A percentile compares a stretch with the other conserved stretches of the same genome.
phyloP scores from a whole-genome alignment of 768 basidiomycete genomes.

The Mycena leptocephala region DNA sequence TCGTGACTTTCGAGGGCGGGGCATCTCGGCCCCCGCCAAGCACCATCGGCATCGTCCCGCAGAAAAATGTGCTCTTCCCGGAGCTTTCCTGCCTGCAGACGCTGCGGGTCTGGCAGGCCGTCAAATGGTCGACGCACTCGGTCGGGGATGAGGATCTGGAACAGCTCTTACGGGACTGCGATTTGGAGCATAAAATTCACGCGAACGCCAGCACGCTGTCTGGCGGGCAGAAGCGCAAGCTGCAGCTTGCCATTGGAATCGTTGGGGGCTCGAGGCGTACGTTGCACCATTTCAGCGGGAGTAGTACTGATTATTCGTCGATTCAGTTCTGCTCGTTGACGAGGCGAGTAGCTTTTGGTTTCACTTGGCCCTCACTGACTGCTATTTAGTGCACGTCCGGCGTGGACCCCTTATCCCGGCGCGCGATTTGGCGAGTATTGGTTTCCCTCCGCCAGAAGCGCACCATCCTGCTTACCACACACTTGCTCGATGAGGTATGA shows the following conservation, averaged over 20 bases:
- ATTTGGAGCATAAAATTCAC: slow-evolving; percentile 78
- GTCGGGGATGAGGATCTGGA: slow-evolving; percentile 70
- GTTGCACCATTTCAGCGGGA: slow-evolving; percentile 11
- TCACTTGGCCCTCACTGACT: background rate
- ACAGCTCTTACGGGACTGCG: slow-evolving; percentile 79
- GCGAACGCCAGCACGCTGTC: slow-evolving; percentile 77
- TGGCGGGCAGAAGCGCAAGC: too few relatives aligned
- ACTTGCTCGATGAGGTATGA: too few relatives aligned
- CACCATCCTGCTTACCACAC: too few relatives aligned
- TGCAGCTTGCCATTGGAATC: too few relatives aligned
- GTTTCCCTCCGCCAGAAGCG: too few relatives aligned
- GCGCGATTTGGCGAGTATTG: too few relatives aligned
- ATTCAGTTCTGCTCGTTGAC: background rate
- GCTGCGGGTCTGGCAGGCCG: slow-evolving; percentile 78
- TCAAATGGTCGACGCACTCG: slow-evolving; percentile 71
- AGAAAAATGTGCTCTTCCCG: slow-evolving; percentile 84
- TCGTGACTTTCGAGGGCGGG: slow-evolving; percentile 70
- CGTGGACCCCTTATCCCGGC: too few relatives aligned
- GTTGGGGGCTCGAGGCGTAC: slow-evolving; percentile 89
- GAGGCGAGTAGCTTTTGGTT: background rate
- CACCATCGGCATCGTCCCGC: background rate
- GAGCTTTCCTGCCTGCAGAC: slow-evolving; percentile 84
- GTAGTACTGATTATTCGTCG: background rate
- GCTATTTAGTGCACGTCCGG: too few relatives aligned
- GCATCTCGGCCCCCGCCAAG: slow-evolving; percentile 70